phyloP scores from a whole-genome alignment of 2,329 filamentous ascomycete species.

The Fusarium chaquense region DNA sequence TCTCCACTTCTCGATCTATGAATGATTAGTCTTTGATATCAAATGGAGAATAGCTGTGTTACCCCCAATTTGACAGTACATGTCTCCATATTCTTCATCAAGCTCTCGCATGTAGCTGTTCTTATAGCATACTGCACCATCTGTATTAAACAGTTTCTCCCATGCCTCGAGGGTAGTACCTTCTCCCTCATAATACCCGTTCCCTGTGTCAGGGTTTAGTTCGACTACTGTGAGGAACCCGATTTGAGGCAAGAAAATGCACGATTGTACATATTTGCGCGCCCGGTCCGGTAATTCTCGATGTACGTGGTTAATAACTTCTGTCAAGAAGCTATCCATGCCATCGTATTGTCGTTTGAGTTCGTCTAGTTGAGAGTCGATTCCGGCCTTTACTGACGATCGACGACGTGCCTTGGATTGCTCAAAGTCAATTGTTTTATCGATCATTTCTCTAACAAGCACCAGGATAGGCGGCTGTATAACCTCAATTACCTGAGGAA shows the following conservation, averaged over 20 bases:
- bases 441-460: constrained; percentile 76
- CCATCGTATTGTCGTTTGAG: constrained; percentile 83
- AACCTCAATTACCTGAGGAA: constrained; percentile 65
- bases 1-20: constrained; percentile 86
- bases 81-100: constrained; percentile 84
- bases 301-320: constrained; percentile 74
- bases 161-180: constrained; percentile 70
- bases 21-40: constrained; percentile 36
- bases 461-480: constrained; percentile 71
- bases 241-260: constrained; percentile 90
- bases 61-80: constrained; percentile 87
- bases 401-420: constrained; percentile 77
- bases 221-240: constrained; percentile 88
- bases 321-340: constrained; percentile 77
- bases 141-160: constrained; percentile 81
- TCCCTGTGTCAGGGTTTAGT: constrained; percentile 59
- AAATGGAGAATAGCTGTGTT: constrained; percentile 44
- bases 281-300: constrained; percentile 71
- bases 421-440: constrained; percentile 83
- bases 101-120: constrained; percentile 83
- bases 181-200: constrained; percentile 73
- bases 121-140: constrained; percentile 85
- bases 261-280: constrained; percentile 70
- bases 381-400: constrained; percentile 77
- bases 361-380: constrained; percentile 80